Evolutionary conservation across 2,329 filamentous ascomycete genomes (phyloP).

Genomic region (Aspergillus niger): DNA sequence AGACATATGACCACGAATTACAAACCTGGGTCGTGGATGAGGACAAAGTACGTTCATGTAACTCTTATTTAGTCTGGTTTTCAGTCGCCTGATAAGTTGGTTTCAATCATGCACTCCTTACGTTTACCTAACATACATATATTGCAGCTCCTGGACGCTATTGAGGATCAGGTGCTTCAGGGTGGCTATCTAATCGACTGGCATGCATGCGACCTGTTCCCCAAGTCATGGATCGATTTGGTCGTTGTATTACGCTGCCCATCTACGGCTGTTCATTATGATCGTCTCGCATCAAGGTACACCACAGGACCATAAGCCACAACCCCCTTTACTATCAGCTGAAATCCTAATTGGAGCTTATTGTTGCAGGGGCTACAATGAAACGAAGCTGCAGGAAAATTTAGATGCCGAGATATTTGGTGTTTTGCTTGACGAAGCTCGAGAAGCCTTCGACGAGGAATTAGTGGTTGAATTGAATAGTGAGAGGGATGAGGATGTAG

Average conservation of each 20-base stretch:
- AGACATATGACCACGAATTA: conserved; percentile 82
- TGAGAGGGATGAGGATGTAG: conserved; percentile 79
- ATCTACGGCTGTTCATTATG: conserved; percentile 78
- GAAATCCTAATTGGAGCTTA: conserved; percentile 7
- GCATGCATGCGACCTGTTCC: conserved; percentile 96
- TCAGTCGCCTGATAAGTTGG: neutral
- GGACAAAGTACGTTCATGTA: conserved; percentile 68
- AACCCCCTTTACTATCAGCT: neutral
- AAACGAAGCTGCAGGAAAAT: conserved; percentile 91
- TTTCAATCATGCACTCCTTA: neutral
- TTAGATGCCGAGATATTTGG: conserved; percentile 98
- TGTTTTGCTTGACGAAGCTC: conserved; percentile 85
- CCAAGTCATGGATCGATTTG: conserved; percentile 89
- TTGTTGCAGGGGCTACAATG: conserved; percentile 68
- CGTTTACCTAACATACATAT: neutral
- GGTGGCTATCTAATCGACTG: conserved; percentile 94
- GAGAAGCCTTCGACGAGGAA: conserved; percentile 80
- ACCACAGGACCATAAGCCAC: neutral
- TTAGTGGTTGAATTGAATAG: conserved; percentile 88
- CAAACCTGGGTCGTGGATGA: conserved; percentile 94
- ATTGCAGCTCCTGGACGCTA: conserved; percentile 72
- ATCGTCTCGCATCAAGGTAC: conserved; percentile 74
- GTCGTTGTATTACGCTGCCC: conserved; percentile 83
- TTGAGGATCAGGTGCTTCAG: conserved; percentile 75
- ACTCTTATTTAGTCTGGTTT: neutral